Percentiles rank a stretch among this genome's conserved stretches.
Conservation (phyloP, 495 filamentous ascomycete genomes). For the Hypoxylon rickii region DNA sequence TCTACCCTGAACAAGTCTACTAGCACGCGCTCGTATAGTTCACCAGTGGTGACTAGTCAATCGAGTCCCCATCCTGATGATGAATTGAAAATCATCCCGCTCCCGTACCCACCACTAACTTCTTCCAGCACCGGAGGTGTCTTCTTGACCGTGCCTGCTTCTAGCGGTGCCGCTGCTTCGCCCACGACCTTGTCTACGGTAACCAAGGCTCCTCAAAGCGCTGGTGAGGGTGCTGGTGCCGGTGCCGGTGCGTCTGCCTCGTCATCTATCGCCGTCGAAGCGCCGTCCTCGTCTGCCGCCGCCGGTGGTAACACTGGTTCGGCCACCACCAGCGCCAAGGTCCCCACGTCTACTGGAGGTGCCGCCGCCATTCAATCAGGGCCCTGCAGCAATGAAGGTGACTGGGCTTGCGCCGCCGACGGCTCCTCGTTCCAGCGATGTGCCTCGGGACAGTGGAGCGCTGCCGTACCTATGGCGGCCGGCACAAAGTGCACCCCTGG, state of each 20-base stretch:
- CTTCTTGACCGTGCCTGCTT: slow-evolving; percentile 35
- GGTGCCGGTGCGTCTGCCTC: too few relatives aligned
- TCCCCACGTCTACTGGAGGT: slow-evolving; percentile 20
- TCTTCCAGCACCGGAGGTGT: slow-evolving; percentile 40
- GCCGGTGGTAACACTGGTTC: slow-evolving; percentile 15
- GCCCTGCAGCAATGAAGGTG: slow-evolving; percentile 57
- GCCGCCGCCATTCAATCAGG: slow-evolving; percentile 22
- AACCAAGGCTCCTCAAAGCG: slow-evolving; percentile 20
- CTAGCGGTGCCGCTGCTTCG: slow-evolving; percentile 12
- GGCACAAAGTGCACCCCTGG: slow-evolving; percentile 66
- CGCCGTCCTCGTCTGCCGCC: slow-evolving; percentile 25
- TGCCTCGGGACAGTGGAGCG: slow-evolving; percentile 65
- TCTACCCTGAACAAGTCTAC: too few relatives aligned
- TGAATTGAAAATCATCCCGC: too few relatives aligned
- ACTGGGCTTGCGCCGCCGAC: slow-evolving; percentile 66
- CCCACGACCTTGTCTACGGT: slow-evolving; percentile 34
- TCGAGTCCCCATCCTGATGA: too few relatives aligned
- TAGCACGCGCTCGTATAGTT: too few relatives aligned
- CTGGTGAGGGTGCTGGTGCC: neutral
- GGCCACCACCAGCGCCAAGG: slow-evolving; percentile 24
- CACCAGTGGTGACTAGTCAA: too few relatives aligned
- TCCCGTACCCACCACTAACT: too few relatives aligned
- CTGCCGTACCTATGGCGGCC: slow-evolving; percentile 54
- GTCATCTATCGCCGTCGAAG: slow-evolving; percentile 27
- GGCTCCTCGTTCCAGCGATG: slow-evolving; percentile 68